Percentiles rank a stretch among this genome's conserved stretches.
These are phyloP conservation scores for Candida patagonica DNA, from an alignment of 805 yeast species.

Conservation along the genomic window DNA sequence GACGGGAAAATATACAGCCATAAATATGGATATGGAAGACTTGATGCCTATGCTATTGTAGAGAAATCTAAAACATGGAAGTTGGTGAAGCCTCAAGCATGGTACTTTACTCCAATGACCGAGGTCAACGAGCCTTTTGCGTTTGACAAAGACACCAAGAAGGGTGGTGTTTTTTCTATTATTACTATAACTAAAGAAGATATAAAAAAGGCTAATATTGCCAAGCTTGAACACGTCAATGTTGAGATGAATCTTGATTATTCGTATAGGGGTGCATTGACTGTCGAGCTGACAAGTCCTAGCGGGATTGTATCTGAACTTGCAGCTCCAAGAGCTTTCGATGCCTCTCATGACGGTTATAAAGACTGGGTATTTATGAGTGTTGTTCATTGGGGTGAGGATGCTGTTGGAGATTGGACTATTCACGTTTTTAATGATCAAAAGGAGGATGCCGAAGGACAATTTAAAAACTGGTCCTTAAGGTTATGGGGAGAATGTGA, in stretches of 20 bases:
- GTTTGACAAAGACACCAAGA: constrained; percentile 3
- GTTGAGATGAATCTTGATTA: constrained; percentile 66
- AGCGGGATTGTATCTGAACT: constrained; percentile 61
- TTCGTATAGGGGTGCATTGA: constrained; percentile 57
- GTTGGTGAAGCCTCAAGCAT: constrained; percentile 85
- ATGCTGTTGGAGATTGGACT: constrained; percentile 75
- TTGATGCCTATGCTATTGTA: constrained; percentile 74
- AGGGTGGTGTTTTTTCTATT: constrained; percentile 14
- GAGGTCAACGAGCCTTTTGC: constrained; percentile 26
- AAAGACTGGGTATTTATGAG: constrained; percentile 86
- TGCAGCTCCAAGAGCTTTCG: constrained; percentile 58
- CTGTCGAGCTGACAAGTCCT: constrained; percentile 64
- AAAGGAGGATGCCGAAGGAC: constrained; percentile 14
- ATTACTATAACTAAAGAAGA: constrained; percentile 37
- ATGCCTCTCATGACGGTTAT: constrained; percentile 51
- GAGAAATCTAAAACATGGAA: constrained; percentile 65
- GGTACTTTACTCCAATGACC: constrained; percentile 47
- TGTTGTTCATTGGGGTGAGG: constrained; percentile 97
- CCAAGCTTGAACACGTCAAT: constrained; percentile 75
- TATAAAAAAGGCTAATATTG: constrained; percentile 49
- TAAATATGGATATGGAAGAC: constrained; percentile 82
- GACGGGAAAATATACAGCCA: constrained; percentile 68
- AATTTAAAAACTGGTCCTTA: constrained; percentile 62
- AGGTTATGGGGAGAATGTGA: constrained; percentile 72
- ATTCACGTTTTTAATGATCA: constrained; percentile 43